Evolutionary conservation across 2,329 filamentous ascomycete species (phyloP), one percentile per base, ranked within the genome.

Genomic region (Chrysoporthe deuterocubensis): DNA sequence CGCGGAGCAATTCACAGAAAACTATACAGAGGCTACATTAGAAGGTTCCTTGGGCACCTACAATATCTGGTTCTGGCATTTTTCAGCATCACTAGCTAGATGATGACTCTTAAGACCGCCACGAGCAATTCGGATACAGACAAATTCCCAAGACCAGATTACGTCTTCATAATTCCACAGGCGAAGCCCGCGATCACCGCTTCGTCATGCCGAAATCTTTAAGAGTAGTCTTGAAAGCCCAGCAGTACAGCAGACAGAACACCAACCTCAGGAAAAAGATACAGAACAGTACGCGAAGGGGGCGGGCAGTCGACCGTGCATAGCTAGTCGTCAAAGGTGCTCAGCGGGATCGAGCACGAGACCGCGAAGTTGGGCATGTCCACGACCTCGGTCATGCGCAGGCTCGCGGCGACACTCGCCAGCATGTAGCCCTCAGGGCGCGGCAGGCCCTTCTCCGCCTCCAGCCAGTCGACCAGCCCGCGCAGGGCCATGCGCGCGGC

Each of bases 311-410:
- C 11, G 3, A 37, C 13, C 11, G 3, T 4, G 43, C 32, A 13
- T 4, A 44, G 16, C 34, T 60, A 67, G n/a, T 67, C 71, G 9
- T 74, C 74, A 74, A 87, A 86, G 18, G 85, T 78, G 58, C 78
- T 81, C 72, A 85, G 73, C 1, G 83, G 83, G 42, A 87, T 73
- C 61, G 78, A 81, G 74, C 83, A 84, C 9, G 83, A 79, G 44
- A 86, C 81, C 2, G 80, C 82, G 75, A 81, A 85, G 70, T 86
- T 82, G 11, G 84, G 83, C 80, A 86, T 83, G 69, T 86, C 84
- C 32, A 87, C 83, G 1, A 81, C 81, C 74, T 87, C 83, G 4
- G 79, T 80, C 73, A 86, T 83, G 70, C 82, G 83, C 70, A 87
- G 71, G 71, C 84, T 81, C 0, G 79, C 83, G 0, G 81, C 82